These are phyloP conservation scores for Stemphylium lycopersici DNA, from an alignment of 2,329 filamentous ascomycete genomes.

Conservation along the genomic window DNA sequence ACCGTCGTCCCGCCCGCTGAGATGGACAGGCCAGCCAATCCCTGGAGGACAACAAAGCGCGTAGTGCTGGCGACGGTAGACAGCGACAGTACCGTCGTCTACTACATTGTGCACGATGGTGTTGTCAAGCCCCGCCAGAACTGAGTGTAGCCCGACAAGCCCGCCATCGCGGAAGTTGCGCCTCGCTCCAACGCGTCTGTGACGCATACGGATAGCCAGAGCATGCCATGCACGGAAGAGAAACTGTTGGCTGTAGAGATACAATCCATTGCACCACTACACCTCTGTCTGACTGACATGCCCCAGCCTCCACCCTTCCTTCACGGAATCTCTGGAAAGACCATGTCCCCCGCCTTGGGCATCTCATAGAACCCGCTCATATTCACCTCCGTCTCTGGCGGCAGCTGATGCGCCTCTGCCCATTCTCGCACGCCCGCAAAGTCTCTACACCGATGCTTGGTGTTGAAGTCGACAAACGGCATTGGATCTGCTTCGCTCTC, in stretches of 20 bases:
- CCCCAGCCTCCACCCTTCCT: constrained; percentile 10
- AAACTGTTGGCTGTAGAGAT: constrained; percentile 7
- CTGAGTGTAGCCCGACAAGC: constrained; percentile 45
- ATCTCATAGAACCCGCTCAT: constrained; percentile 53
- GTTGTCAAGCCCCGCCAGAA: constrained; percentile 86
- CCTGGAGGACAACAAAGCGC: constrained; percentile 64
- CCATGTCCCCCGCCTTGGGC: constrained; percentile 43
- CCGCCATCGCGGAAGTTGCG: too few relatives aligned
- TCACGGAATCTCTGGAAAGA: constrained; percentile 40
- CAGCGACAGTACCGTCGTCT: constrained; percentile 81
- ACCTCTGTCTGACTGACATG: constrained; percentile 11
- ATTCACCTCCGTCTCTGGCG: constrained; percentile 46
- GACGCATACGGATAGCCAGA: background rate
- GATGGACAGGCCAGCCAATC: constrained; percentile 30
- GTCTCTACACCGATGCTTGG: constrained; percentile 64
- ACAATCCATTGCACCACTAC: constrained; percentile 1
- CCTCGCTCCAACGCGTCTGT: too few relatives aligned
- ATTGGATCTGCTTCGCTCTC: constrained; percentile 51
- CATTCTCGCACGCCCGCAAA: constrained; percentile 61
- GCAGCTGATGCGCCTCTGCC: constrained; percentile 61
- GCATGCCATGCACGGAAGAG: background rate
- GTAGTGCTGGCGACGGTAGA: constrained; percentile 76
- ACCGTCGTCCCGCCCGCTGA: constrained; percentile 49
- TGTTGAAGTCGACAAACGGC: constrained; percentile 68
- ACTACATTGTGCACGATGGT: constrained; percentile 86